A percentile compares a stretch with the other conserved stretches of the same genome.
These are phyloP conservation scores for Fagus crenata DNA, from an alignment of 306 rosid genomes.

Conservation along the genomic window DNA sequence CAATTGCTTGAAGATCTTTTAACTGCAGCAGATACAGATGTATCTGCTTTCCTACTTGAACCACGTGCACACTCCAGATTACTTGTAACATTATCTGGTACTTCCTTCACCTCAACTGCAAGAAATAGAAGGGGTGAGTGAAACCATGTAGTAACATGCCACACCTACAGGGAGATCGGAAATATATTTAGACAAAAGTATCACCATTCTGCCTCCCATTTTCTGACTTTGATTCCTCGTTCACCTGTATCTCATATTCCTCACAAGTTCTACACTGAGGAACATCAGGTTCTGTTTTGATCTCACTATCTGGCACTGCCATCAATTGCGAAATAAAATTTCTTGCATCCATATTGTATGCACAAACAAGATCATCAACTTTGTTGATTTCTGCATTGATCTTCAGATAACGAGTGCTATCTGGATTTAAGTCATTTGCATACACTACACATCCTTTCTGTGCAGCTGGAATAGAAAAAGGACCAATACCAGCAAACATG, in stretches of 20 bases:
- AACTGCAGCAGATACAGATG: conserved; percentile 46
- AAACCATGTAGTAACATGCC: conserved; percentile 20
- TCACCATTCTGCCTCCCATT: conserved; percentile 48
- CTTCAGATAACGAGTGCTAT: conserved; percentile 72
- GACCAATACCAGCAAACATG: conserved; percentile 98
- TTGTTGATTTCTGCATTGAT: conserved; percentile 79
- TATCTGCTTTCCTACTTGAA: conserved; percentile 39
- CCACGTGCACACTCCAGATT: conserved; percentile 33
- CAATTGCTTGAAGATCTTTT: conserved; percentile 67
- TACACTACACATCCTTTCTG: conserved; percentile 85
- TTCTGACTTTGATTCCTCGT: conserved; percentile 44
- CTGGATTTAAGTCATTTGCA: conserved; percentile 96
- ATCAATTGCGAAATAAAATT: conserved; percentile 67
- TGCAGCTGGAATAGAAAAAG: conserved; percentile 94
- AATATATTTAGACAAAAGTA: conserved; percentile 17
- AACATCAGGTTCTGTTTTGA: conserved; percentile 32
- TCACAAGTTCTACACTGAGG: conserved; percentile 34
- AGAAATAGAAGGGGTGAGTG: conserved; percentile 34
- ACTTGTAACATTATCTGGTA: conserved; percentile 30
- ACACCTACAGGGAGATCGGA: conserved; percentile 14
- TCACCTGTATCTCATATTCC: conserved; percentile 31
- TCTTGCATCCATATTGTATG: conserved; percentile 87
- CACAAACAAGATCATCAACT: conserved; percentile 54
- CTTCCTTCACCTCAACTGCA: conserved; percentile 55
- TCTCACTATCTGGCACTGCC: conserved; percentile 53